Base-by-base conservation (phyloP, 352 stramenopile species). In the Plasmopara viticola region DNA sequence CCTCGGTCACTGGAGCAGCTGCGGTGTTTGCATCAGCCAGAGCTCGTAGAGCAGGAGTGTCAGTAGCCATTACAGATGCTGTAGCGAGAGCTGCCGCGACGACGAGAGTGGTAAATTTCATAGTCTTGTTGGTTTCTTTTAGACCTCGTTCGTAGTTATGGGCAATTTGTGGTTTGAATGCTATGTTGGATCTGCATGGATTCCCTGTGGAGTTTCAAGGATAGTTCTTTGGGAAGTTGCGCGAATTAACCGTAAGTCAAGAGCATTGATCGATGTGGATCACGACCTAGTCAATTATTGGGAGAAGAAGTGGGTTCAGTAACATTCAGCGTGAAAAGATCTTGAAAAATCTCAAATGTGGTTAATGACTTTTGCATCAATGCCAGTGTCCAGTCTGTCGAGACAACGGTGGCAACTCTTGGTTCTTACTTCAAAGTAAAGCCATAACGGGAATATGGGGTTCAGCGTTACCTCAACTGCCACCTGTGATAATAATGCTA, bases 111-210 rank as follows among this genome's bases (percentile, higher is more conserved):
- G 20, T 25, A 25, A 25, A 25, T 3, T 25, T 25, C 20, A 25
- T 25, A 25, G 56, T 49, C 33, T 59, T 28, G 48, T 69, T 69
- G 56, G 65, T 66, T 10, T 9, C 14, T 60, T 33, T 56, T 56
- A 25, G 6, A 12, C 28, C 5, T 49, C n/a, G 18, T 61, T 58
- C 34, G 35, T 46, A 28, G 18, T 68, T 48, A 47, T 25, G 56
- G 18, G 56, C 61, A 57, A 65, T 34, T 59, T 56, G 47, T 43
- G 48, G 46, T 69, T 40, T 69, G 61, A 50, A 14, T 38, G 33
- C 5, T 4, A 4, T 2, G 9, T 14, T 38, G 9, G 2, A 38
- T 38, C 13, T 9, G 9, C 9, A 38, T 38, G 33, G 33, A 25
- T 25, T 4, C 33, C 13, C 13, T 9, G 33, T 38, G 9, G 33